Evolutionary conservation across 116 monocot species (phyloP), one percentile per base, ranked within the genome.

Genomic region (Iris pallida): DNA sequence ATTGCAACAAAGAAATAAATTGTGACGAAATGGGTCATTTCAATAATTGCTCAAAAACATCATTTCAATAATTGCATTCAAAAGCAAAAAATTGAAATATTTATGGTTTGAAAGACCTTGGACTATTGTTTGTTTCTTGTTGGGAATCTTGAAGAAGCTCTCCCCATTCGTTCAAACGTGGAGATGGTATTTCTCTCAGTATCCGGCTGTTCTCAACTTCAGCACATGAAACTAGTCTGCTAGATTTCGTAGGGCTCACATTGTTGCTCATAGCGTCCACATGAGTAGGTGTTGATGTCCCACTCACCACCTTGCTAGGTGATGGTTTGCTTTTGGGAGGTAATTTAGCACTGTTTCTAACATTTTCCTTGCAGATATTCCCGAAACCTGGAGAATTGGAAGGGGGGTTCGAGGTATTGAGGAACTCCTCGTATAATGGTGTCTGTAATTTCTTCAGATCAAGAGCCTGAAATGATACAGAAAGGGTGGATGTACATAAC

Each of bases 371-470:
- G 61, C 69, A 63, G 16, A 57, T 45, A 66, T 75, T 68, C 58
- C 49, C 55, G 10, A 63, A 16, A 60, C 15, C 17, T 66, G 64
- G 72, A 61, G 47, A 75, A 76, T 61, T 79, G 15, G 55, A 20
- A 5, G 73, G 78, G 44, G 77, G 42, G 73, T 83, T 85, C 71
- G 83, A 71, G 30, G 89, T 82, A 70, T 86, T 91, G 79, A 79
- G 89, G 74, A 97, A 90, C 77, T 92, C 90, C 61, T 95, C 92
- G 43, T 89, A 92, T 40, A 97, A 65, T 67, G 96, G 92, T 68
- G 96, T 87, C 75, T 92, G 97, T 68, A 97, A 74, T 71, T 90
- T 97, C 81, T 87, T 92, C 69, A 97, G 72, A 64, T 97, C 97
- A 78, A 90, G 63, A 17, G 92, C 97, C 97, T 96, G 67, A 42